Conservation (phyloP, 306 rosid species). For the Cyamopsis tetragonoloba region DNA sequence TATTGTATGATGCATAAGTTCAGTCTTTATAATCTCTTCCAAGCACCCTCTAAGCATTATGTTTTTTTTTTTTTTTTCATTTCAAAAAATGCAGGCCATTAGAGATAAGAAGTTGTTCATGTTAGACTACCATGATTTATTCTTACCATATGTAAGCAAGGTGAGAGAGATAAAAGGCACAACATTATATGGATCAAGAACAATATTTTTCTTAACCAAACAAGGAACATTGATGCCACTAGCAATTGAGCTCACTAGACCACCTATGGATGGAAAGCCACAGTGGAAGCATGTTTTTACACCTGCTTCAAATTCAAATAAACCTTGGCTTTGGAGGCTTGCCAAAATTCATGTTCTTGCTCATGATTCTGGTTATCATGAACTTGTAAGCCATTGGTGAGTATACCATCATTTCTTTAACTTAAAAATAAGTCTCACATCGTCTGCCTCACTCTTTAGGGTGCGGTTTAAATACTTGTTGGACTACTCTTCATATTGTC, state of each 20-base stretch:
- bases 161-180: constrained; percentile 25
- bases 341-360: constrained; percentile 1
- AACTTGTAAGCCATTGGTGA: constrained; percentile 5
- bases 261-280: constrained; percentile 20
- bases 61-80: neutral
- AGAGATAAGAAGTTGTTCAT: constrained; percentile 31
- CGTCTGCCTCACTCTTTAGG: too few species aligned
- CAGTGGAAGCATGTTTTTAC: constrained; percentile 32
- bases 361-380: constrained; percentile 5
- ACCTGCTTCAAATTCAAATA: constrained; percentile 15
- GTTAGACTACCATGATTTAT: constrained; percentile 34
- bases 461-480: too few species aligned
- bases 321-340: constrained; percentile 31
- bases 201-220: constrained; percentile 30
- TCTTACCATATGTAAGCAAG: constrained; percentile 34
- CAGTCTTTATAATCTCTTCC: too few species aligned
- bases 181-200: constrained; percentile 32
- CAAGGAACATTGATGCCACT: constrained; percentile 34
- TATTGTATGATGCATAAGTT: too few species aligned
- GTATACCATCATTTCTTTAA: neutral
- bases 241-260: constrained; percentile 32
- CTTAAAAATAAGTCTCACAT: too few species aligned
- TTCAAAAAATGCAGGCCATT: constrained; percentile 18
- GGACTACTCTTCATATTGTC: too few species aligned
- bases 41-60: too few species aligned